phyloP scores from a whole-genome alignment of 1,139 yeast species.

The Candida freyschussii region DNA sequence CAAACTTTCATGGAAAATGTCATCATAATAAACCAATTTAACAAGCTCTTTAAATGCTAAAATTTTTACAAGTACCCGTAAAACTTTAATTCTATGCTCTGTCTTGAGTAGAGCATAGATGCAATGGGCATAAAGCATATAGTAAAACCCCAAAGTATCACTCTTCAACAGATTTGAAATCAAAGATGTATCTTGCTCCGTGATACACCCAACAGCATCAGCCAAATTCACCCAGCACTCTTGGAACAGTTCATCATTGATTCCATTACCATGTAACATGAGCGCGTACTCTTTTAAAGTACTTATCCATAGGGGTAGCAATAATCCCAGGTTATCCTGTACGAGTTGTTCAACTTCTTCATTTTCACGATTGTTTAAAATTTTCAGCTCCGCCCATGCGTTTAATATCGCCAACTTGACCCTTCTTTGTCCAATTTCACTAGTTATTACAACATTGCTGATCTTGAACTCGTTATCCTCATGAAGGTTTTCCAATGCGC shows the following conservation, averaged over 20 bases:
- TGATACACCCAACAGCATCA: conserved; percentile 66
- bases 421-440: conserved; percentile 22
- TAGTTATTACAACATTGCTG: conserved; percentile 35
- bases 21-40: conserved; percentile 58
- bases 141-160: conserved; percentile 71
- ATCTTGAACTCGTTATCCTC: conserved; percentile 26
- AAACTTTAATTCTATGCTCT: conserved; percentile 37
- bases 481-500: conserved; percentile 54
- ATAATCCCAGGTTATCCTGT: conserved; percentile 48
- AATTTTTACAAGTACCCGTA: conserved; percentile 52
- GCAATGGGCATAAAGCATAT: conserved; percentile 80
- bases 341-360: conserved; percentile 32
- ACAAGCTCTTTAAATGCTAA: conserved; percentile 56
- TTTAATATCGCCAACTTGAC: conserved; percentile 66
- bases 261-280: conserved; percentile 43
- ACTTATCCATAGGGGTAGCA: conserved; percentile 77
- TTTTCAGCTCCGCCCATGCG: conserved; percentile 82
- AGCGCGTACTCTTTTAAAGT: conserved; percentile 71
- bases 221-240: conserved; percentile 77
- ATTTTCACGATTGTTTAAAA: conserved; percentile 39
- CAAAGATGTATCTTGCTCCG: conserved; percentile 45
- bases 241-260: conserved; percentile 52
- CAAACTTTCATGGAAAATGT: conserved; percentile 68
- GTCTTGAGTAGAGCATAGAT: conserved; percentile 60
- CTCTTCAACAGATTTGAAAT: conserved; percentile 41